Percentiles rank a stretch among this genome's conserved stretches.
Conservation (phyloP, 495 filamentous ascomycete genomes). For the Trichoderma gamsii region DNA sequence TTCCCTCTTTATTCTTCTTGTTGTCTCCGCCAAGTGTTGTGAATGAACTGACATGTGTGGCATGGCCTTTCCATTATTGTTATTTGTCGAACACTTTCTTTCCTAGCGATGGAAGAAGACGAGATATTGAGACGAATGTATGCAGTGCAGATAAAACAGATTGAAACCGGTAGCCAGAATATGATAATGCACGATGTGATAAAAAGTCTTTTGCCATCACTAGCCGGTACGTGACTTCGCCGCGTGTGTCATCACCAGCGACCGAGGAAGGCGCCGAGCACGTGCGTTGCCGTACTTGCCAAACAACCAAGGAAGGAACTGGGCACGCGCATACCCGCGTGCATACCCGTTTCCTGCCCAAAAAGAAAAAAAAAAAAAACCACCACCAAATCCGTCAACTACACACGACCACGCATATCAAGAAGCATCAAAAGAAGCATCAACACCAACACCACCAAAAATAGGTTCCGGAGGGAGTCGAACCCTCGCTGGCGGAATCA, state of each 20-base stretch:
- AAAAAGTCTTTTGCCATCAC: too few relatives aligned
- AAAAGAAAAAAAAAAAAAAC: neutral
- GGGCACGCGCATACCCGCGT: too few relatives aligned
- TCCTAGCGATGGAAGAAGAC: neutral
- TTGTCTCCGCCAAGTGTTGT: neutral
- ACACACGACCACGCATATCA: neutral
- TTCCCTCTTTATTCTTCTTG: neutral
- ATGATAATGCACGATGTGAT: too few relatives aligned
- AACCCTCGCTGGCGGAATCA: slow-evolving; percentile 14
- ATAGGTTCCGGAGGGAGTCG: slow-evolving; percentile 13
- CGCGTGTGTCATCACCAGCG: too few relatives aligned
- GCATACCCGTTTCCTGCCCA: too few relatives aligned
- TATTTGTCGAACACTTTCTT: neutral
- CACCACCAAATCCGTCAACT: too few relatives aligned
- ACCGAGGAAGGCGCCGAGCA: too few relatives aligned
- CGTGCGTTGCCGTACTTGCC: too few relatives aligned
- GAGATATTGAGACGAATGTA: neutral
- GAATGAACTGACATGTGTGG: neutral
- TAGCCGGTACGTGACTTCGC: too few relatives aligned
- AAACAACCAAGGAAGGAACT: too few relatives aligned
- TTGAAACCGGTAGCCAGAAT: too few relatives aligned
- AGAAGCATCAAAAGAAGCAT: neutral
- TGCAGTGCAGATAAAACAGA: too few relatives aligned
- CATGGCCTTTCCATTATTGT: neutral
- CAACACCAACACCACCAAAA: neutral